phyloP scores from a whole-genome alignment of 441 rosid genomes.

The Gossypium davidsonii region DNA sequence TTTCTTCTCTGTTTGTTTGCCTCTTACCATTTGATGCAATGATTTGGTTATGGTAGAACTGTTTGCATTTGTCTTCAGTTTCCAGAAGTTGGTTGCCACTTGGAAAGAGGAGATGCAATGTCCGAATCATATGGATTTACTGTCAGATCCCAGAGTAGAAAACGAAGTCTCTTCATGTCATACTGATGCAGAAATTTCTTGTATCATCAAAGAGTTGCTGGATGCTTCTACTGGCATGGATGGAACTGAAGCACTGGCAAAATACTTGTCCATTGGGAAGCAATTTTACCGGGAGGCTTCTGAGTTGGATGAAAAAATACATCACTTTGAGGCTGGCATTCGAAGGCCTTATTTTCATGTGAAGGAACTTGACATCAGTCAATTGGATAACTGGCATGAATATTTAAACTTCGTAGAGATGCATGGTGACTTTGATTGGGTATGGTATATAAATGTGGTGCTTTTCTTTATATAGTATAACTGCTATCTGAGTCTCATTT shows the following conservation, averaged over 20 bases:
- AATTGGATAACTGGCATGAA: conserved; percentile 71
- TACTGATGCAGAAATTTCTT: conserved; percentile 41
- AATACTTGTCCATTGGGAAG: conserved; percentile 57
- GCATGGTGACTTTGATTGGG: conserved; percentile 87
- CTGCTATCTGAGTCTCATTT: conserved; percentile 12
- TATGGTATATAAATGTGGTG: conserved; percentile 24
- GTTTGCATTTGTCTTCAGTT: conserved; percentile 39
- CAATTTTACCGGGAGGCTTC: conserved; percentile 42
- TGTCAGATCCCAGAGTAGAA: conserved; percentile 35
- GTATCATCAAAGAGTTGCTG: conserved; percentile 47
- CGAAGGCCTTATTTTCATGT: conserved; percentile 75
- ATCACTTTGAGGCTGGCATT: conserved; percentile 52
- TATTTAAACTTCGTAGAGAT: conserved; percentile 76
- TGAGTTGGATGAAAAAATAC: conserved; percentile 45
- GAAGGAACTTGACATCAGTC: conserved; percentile 49
- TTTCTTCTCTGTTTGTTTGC: conserved; percentile 9
- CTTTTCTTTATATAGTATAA: background rate
- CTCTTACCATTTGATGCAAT: background rate
- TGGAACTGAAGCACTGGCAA: conserved; percentile 49
- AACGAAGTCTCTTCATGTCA: conserved; percentile 32
- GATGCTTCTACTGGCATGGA: conserved; percentile 47
- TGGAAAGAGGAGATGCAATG: conserved; percentile 54
- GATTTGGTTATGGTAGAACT: conserved; percentile 3
- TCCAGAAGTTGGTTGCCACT: conserved; percentile 56
- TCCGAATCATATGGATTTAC: conserved; percentile 27